Evolutionary conservation across 1,284 basidiomycete genomes (phyloP).

Genomic region (Pyrrhoderma noxium): DNA sequence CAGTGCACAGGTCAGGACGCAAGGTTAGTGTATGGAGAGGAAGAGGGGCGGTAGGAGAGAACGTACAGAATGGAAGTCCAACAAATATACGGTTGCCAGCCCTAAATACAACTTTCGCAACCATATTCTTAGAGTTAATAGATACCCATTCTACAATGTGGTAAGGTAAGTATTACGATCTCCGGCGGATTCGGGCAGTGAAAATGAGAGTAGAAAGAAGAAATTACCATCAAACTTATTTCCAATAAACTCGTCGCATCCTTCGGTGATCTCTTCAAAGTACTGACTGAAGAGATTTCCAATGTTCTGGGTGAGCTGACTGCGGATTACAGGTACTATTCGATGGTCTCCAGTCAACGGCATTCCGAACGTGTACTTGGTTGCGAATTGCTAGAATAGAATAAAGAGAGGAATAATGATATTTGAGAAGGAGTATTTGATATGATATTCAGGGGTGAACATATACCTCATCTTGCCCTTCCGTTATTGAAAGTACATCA

Average conservation of each 20-base stretch:
- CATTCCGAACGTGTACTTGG: conserved; percentile 9
- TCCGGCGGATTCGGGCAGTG: conserved; percentile 20
- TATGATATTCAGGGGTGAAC: not conserved
- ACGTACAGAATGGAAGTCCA: conserved; percentile 33
- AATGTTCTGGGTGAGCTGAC: conserved; percentile 16
- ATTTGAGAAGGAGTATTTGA: no score
- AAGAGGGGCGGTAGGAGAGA: not conserved
- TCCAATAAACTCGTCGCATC: conserved; percentile 19
- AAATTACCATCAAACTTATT: conserved; percentile 8
- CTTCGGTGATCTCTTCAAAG: conserved; percentile 18
- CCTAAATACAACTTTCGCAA: conserved; percentile 35
- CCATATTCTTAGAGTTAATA: conserved; percentile 27
- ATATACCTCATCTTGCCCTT: conserved; percentile 24
- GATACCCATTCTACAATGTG: conserved; percentile 33
- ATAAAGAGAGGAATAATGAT: no score
- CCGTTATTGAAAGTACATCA: conserved; percentile 24
- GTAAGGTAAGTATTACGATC: no score
- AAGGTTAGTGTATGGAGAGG: not conserved
- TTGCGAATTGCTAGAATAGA: conserved; percentile 1
- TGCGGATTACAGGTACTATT: conserved; percentile 22
- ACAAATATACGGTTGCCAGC: conserved; percentile 35
- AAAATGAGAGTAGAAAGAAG: conserved; percentile 17
- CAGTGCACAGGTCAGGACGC: no score
- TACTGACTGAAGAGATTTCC: conserved; percentile 17
- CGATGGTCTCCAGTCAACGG: conserved; percentile 18